Percentiles rank a stretch among this genome's conserved stretches.
These are phyloP conservation scores for Leccinum barrowsii DNA, from an alignment of 768 basidiomycete species.

Conservation along the genomic window DNA sequence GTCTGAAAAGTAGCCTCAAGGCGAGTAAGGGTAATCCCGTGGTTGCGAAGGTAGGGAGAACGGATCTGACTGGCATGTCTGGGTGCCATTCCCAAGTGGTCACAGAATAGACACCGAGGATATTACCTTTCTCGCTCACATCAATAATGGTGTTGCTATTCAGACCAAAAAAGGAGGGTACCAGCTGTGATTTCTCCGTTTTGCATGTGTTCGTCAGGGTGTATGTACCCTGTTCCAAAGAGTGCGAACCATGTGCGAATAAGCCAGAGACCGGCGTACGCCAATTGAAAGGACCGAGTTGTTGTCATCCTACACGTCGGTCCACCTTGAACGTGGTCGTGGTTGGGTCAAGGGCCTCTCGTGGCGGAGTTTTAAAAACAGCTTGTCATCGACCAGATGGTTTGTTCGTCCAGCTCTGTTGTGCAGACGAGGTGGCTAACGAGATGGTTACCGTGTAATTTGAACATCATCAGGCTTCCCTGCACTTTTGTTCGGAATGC, in stretches of 20 bases:
- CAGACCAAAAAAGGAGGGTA: conserved; percentile 12
- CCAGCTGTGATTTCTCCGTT: conserved; percentile 39
- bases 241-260: conserved; percentile 31
- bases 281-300: conserved; percentile 13
- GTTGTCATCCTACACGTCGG: conserved; percentile 8
- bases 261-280: conserved; percentile 26
- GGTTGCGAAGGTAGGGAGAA: conserved; percentile 31
- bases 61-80: conserved; percentile 34
- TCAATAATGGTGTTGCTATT: conserved; percentile 4
- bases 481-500: conserved; percentile 92
- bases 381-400: conserved; percentile 23
- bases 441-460: neutral
- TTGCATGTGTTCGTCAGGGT: conserved; percentile 42
- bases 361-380: conserved; percentile 28
- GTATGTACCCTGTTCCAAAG: conserved; percentile 36
- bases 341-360: neutral
- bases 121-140: conserved; percentile 20
- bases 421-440: conserved; percentile 15
- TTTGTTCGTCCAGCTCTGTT: conserved; percentile 18
- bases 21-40: conserved; percentile 32
- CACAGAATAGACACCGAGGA: conserved; percentile 27
- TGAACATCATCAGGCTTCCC: conserved; percentile 53
- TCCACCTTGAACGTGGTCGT: neutral
- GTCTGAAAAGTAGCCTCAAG: conserved; percentile 12
- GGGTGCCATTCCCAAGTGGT: conserved; percentile 39